Evolutionary conservation across 2,329 filamentous ascomycete genomes (phyloP).

Genomic region (Ustulina deusta): DNA sequence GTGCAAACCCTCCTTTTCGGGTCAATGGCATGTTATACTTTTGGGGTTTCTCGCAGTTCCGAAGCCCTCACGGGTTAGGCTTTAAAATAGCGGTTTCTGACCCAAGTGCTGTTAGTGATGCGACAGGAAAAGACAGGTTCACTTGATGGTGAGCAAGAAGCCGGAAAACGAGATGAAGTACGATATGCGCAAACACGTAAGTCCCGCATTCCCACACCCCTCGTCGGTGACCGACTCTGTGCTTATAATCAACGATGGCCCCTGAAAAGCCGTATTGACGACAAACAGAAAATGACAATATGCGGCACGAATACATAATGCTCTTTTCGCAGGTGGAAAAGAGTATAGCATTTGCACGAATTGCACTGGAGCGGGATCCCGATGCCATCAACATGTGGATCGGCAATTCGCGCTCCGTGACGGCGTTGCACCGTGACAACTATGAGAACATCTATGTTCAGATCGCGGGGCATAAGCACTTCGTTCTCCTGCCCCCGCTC

Average conservation of each 20-base stretch:
- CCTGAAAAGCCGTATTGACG: conserved; percentile 12
- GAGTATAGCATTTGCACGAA: conserved; percentile 77
- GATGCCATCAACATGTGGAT: conserved; percentile 89
- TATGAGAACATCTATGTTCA: conserved; percentile 90
- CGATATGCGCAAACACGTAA: conserved; percentile 81
- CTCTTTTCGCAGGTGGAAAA: conserved; percentile 73
- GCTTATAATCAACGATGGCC: conserved; percentile 1
- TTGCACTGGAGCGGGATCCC: conserved; percentile 71
- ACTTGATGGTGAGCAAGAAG: conserved; percentile 41
- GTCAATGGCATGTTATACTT: neutral
- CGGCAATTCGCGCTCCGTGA: conserved; percentile 76
- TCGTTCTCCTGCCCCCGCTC: conserved; percentile 78
- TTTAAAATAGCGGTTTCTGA: neutral
- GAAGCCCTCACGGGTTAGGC: neutral
- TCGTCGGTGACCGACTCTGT: neutral
- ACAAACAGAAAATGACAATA: conserved; percentile 79
- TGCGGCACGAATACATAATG: conserved; percentile 75
- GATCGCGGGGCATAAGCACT: conserved; percentile 78
- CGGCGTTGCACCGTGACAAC: conserved; percentile 83
- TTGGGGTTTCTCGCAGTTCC: neutral
- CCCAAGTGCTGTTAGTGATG: conserved; percentile 55
- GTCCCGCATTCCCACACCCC: conserved; percentile 41
- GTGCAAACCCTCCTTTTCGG: neutral
- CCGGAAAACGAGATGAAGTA: conserved; percentile 59
- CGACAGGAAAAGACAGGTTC: conserved; percentile 61